Percentiles rank a stretch among this genome's conserved stretches.
These are phyloP conservation scores for Parsonsia alboflavescens DNA, from an alignment of 257 asterid genomes.

Conservation along the genomic window DNA sequence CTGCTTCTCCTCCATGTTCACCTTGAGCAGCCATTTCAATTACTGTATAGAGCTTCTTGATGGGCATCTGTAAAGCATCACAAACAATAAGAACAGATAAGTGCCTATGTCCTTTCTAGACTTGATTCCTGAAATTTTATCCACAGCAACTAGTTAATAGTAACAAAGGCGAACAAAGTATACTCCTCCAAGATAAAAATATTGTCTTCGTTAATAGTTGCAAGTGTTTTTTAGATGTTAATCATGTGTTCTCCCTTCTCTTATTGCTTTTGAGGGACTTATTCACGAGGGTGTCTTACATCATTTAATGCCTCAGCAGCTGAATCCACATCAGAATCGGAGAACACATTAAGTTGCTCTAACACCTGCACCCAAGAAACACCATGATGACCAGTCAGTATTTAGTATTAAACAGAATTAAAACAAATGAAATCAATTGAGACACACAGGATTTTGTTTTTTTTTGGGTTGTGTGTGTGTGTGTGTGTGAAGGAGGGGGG, in stretches of 20 bases:
- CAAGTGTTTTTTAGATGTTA: neutral
- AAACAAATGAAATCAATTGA: neutral
- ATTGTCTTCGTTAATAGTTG: neutral
- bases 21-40: conserved; percentile 98
- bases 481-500: too few species aligned
- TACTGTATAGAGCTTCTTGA: conserved; percentile 88
- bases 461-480: too few species aligned
- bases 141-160: neutral
- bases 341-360: conserved; percentile 68
- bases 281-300: conserved; percentile 40
- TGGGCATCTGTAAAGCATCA: conserved; percentile 58
- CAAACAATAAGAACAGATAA: conserved; percentile 1
- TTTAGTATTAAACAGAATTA: neutral
- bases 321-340: conserved; percentile 63
- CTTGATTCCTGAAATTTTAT: neutral
- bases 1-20: conserved; percentile 82
- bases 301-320: conserved; percentile 89
- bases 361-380: conserved; percentile 54
- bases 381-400: conserved; percentile 15
- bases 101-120: neutral
- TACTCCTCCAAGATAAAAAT: neutral
- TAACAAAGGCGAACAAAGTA: neutral
- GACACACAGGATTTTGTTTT: too few species aligned
- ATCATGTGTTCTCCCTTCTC: neutral
- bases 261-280: neutral